Conservation (phyloP, 129 eudicot species). For the Flaveria trinervia region DNA sequence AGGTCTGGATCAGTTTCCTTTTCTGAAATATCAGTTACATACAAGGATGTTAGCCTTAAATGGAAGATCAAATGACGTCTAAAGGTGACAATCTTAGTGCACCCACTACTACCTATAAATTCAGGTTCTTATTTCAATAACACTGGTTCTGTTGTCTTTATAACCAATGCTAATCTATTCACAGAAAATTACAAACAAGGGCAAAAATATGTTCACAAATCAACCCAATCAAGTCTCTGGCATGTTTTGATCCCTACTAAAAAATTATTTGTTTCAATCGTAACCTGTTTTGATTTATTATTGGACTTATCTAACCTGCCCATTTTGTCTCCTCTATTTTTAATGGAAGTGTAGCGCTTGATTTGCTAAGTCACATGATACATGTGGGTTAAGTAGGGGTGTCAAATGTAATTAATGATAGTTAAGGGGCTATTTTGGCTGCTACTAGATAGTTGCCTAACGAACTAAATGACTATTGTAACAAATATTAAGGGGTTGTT, state of each 20-base stretch:
- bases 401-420: too few species aligned
- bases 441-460: too few species aligned
- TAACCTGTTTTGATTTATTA: constrained; percentile 41
- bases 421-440: too few species aligned
- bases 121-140: neutral
- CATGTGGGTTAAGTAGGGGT: too few species aligned
- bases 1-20: constrained; percentile 70
- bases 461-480: too few species aligned
- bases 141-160: neutral
- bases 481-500: too few species aligned
- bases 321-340: constrained; percentile 9
- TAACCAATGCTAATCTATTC: neutral
- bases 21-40: constrained; percentile 51
- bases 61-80: neutral
- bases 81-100: neutral
- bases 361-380: too few species aligned
- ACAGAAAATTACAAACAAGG: neutral
- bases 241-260: neutral
- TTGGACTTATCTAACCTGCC: constrained; percentile 28
- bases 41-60: neutral
- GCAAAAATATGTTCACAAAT: neutral
- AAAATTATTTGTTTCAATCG: neutral
- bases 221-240: neutral
- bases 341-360: neutral
- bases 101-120: neutral